Percentiles rank a stretch among this genome's conserved stretches.
These are phyloP conservation scores for Nigrospora oryzae DNA, from an alignment of 2,329 filamentous ascomycete species.

Conservation along the genomic window DNA sequence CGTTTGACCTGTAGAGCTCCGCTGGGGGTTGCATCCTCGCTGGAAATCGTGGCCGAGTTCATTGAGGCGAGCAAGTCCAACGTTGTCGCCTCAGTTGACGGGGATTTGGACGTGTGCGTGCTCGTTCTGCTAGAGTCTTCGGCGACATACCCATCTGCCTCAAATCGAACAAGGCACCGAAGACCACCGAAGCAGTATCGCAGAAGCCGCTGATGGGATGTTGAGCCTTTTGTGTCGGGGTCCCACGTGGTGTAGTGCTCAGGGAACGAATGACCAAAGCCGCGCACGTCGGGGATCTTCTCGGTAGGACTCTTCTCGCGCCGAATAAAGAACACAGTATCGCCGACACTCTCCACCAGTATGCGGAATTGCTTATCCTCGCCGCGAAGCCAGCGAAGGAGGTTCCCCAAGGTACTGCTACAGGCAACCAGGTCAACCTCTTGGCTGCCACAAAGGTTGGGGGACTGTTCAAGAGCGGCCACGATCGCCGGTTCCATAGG, in stretches of 20 bases:
- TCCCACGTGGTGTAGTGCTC: constrained; percentile 60
- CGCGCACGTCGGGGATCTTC: constrained; percentile 42
- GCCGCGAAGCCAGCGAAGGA: constrained; percentile 45
- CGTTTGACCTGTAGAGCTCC: constrained; percentile 4
- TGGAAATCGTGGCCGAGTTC: neutral
- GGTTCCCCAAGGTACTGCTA: constrained; percentile 50
- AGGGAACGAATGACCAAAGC: constrained; percentile 60
- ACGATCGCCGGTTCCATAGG: constrained; percentile 41
- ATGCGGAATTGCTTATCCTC: constrained; percentile 46
- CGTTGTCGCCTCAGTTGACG: too few relatives aligned
- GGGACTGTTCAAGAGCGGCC: constrained; percentile 19
- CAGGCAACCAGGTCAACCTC: constrained; percentile 50
- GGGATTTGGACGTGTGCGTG: too few relatives aligned
- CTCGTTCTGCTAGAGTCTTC: neutral
- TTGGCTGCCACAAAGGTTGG: constrained; percentile 4
- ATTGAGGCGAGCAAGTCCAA: neutral
- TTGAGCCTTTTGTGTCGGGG: constrained; percentile 39
- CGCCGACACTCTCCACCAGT: constrained; percentile 43
- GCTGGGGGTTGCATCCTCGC: too few relatives aligned
- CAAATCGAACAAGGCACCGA: constrained; percentile 43
- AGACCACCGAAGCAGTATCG: constrained; percentile 48
- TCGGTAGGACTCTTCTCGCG: constrained; percentile 52
- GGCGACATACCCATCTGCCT: constrained; percentile 46
- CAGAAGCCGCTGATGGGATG: constrained; percentile 54
- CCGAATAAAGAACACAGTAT: constrained; percentile 55